phyloP scores from a whole-genome alignment of 1,139 yeast genomes.

The Yamadazyma friedrichii region DNA sequence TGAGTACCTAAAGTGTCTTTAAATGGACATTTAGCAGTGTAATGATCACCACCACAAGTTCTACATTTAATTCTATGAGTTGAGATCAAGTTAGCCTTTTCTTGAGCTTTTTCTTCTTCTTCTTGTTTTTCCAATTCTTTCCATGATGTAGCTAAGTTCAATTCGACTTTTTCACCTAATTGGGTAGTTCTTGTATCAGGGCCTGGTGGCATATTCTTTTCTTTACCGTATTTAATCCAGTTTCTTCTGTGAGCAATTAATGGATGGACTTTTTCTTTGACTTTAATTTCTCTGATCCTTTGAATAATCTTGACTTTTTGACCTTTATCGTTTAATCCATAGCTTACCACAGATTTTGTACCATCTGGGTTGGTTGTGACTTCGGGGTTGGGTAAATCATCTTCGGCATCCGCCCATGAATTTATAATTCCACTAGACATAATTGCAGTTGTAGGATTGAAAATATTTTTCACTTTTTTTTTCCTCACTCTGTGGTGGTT shows the following conservation, averaged over 20 bases:
- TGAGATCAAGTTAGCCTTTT: slow-evolving; percentile 46
- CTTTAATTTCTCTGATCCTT: slow-evolving; percentile 71
- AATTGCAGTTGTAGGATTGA: neutral
- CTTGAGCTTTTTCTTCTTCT: slow-evolving; percentile 60
- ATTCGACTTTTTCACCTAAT: slow-evolving; percentile 77
- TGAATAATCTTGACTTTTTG: slow-evolving; percentile 87
- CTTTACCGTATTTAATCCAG: slow-evolving; percentile 84
- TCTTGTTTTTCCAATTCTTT: slow-evolving; percentile 59
- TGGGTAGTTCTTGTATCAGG: slow-evolving; percentile 90
- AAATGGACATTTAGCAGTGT: slow-evolving; percentile 94
- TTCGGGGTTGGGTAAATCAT: slow-evolving; percentile 64
- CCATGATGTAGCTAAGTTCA: slow-evolving; percentile 71
- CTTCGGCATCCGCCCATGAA: slow-evolving; percentile 71
- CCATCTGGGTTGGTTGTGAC: slow-evolving; percentile 81
- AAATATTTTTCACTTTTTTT: slow-evolving; percentile 7
- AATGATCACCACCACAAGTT: slow-evolving; percentile 92
- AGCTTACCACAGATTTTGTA: slow-evolving; percentile 83
- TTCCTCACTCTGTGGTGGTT: slow-evolving; percentile 1
- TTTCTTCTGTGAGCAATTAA: slow-evolving; percentile 69
- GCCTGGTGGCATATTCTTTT: slow-evolving; percentile 73
- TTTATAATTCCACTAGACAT: slow-evolving; percentile 44
- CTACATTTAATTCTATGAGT: slow-evolving; percentile 70
- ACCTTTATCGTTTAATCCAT: slow-evolving; percentile 73
- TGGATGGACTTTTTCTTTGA: slow-evolving; percentile 80
- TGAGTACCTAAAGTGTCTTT: slow-evolving; percentile 73